A percentile compares a stretch with the other conserved stretches of the same genome.
Evolutionary conservation across 23 red algal genomes (phyloP).

Genomic region (Gracilariopsis chorda): DNA sequence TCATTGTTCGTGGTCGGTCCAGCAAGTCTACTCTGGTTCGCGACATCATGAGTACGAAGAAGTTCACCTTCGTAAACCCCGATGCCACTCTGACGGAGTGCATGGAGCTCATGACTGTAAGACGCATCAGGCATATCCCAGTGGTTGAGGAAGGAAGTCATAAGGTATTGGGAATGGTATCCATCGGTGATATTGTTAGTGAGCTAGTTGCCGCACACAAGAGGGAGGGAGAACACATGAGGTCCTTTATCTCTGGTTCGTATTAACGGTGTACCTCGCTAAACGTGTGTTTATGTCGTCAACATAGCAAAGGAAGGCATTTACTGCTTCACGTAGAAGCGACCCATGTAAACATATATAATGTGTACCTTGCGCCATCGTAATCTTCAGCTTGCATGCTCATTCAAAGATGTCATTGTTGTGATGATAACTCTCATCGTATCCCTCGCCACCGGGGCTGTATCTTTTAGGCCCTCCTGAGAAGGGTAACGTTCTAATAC

Average conservation of each 20-base stretch:
- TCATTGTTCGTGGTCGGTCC: slow-evolving; percentile 67
- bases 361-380: no score
- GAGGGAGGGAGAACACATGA: slow-evolving; percentile 66
- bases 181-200: slow-evolving; percentile 91
- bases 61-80: slow-evolving; percentile 71
- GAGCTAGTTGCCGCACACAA: slow-evolving; percentile 74
- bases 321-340: no score
- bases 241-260: slow-evolving; percentile 73
- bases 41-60: slow-evolving; percentile 92
- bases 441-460: no score
- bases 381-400: no score
- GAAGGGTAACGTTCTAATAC: no score
- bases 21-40: slow-evolving; percentile 67
- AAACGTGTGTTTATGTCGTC: no score
- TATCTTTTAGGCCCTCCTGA: no score
- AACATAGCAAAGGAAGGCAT: no score
- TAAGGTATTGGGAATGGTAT: slow-evolving; percentile 81
- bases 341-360: no score
- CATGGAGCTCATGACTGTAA: slow-evolving; percentile 89
- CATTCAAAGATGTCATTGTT: no score
- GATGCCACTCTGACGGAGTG: slow-evolving; percentile 63
- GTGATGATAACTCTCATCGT: no score
- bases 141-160: slow-evolving; percentile 60
- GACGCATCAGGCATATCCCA: slow-evolving; percentile 87
- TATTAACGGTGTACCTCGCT: slow-evolving; percentile 72